A percentile compares a stretch with the other conserved stretches of the same genome.
Conservation (phyloP, 2,329 filamentous ascomycete species). For the Cercospora sp. region DNA sequence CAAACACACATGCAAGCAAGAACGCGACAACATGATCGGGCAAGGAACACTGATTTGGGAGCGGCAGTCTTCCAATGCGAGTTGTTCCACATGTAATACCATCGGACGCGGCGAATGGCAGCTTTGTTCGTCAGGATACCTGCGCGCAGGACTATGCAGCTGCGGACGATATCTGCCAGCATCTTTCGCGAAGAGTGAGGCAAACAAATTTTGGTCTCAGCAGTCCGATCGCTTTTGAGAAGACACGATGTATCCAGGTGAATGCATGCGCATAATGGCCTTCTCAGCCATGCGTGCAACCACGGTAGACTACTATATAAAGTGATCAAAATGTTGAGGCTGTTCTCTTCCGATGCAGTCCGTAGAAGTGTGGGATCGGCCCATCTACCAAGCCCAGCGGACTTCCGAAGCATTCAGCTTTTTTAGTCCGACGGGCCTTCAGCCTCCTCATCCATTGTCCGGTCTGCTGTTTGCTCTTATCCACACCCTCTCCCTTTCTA, state of each 20-base stretch:
- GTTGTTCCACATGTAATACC: background rate
- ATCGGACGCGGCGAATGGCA: background rate
- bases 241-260: background rate
- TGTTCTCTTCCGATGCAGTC: background rate
- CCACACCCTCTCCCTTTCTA: background rate
- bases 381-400: background rate
- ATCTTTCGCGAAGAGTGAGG: background rate
- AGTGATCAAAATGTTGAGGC: background rate
- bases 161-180: background rate
- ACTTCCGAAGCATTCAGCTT: background rate
- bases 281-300: background rate
- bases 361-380: background rate
- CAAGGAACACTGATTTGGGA: background rate
- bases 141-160: background rate
- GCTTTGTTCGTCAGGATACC: background rate
- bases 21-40: background rate
- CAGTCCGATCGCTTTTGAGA: background rate
- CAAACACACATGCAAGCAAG: background rate
- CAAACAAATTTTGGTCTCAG: background rate
- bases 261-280: background rate
- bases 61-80: background rate
- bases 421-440: background rate
- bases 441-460: background rate
- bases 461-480: constrained; percentile 10
- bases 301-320: background rate